phyloP scores from a whole-genome alignment of 192 early-diverging fungal genomes.

The Coemansia sp. region DNA sequence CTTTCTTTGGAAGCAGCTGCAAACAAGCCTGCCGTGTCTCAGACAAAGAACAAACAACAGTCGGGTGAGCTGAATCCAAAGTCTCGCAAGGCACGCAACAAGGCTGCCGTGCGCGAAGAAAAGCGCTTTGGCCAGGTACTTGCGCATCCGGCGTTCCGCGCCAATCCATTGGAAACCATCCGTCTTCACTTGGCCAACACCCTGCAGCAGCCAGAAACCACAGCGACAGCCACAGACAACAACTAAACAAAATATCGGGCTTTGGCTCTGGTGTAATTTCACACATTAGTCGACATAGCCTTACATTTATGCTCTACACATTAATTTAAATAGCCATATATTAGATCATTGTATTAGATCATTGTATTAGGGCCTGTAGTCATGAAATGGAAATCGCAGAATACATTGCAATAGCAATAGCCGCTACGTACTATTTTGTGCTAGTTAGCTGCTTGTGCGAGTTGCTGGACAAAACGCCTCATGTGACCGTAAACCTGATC shows the following conservation, averaged over 20 bases:
- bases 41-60: not conserved
- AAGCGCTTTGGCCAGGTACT: slow-evolving; percentile 70
- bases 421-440: no score
- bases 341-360: not conserved
- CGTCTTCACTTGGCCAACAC: slow-evolving; percentile 73
- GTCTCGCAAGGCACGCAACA: slow-evolving; percentile 56
- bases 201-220: slow-evolving; percentile 26
- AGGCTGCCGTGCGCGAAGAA: slow-evolving; percentile 65
- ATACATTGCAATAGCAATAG: no score
- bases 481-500: slow-evolving; percentile 13
- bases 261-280: no score
- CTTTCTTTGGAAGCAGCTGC: slow-evolving; percentile 5
- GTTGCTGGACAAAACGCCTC: slow-evolving; percentile 6
- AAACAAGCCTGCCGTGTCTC: not conserved
- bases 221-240: not conserved
- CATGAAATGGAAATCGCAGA: no score
- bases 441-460: not conserved
- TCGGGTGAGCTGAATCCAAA: not conserved
- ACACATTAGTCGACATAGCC: no score
- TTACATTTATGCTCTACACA: no score
- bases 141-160: slow-evolving; percentile 66
- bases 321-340: no score
- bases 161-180: slow-evolving; percentile 67
- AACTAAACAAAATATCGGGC: no score
- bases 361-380: no score